Evolutionary conservation across 140 eudicot genomes (phyloP).

Genomic region (Anethum foeniculum): DNA sequence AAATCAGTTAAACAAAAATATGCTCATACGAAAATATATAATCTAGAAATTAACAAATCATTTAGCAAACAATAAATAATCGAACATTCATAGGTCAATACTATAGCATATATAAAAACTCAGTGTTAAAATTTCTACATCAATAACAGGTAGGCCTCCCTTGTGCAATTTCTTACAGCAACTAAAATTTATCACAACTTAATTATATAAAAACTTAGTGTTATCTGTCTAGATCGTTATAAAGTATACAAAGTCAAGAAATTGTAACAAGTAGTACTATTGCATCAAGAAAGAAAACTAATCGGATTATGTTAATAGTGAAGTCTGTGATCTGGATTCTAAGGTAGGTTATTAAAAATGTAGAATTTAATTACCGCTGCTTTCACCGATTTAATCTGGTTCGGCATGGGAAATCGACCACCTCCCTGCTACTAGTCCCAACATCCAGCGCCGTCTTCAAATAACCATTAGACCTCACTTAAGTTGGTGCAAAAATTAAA

Average conservation of each 20-base stretch:
- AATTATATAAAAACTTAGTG: background rate
- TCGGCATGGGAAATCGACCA: slow-evolving; percentile 8
- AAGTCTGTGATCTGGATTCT: background rate
- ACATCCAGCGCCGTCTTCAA: slow-evolving; percentile 25
- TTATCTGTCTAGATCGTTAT: background rate
- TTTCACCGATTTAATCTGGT: slow-evolving; percentile 12
- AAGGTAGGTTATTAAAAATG: background rate
- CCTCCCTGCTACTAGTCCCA: slow-evolving; percentile 10
- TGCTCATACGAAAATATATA: too few relatives aligned
- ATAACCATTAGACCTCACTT: slow-evolving; percentile 39
- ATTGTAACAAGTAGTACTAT: background rate
- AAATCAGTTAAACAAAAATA: too few relatives aligned
- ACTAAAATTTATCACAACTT: background rate
- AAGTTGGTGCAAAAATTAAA: too few relatives aligned
- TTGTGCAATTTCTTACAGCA: background rate
- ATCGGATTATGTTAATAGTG: background rate
- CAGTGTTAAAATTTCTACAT: too few relatives aligned
- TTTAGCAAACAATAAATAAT: too few relatives aligned
- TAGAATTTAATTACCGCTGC: slow-evolving; percentile 12
- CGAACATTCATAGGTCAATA: too few relatives aligned
- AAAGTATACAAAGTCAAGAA: background rate
- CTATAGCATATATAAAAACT: too few relatives aligned
- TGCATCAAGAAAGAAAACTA: background rate
- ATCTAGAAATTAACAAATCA: too few relatives aligned
- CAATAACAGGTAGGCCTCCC: too few relatives aligned